A percentile compares a stretch with the other conserved stretches of the same genome.
Conservation (phyloP, 202 grass and related monocot genomes). For the Setaria italica region DNA sequence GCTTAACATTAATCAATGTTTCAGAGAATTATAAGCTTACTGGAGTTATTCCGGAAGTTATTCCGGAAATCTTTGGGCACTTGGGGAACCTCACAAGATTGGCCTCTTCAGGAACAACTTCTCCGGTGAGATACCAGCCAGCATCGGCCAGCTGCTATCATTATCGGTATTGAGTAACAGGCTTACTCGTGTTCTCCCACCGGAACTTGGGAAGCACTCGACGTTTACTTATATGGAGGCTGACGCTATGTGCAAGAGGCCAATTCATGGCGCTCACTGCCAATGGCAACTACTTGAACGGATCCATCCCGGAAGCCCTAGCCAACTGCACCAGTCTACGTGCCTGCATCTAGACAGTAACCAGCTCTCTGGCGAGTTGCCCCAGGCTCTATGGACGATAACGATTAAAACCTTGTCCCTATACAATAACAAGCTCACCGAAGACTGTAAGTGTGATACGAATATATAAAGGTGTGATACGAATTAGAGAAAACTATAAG, state of each 20-base stretch:
- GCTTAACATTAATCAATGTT: constrained; percentile 26
- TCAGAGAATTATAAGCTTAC: constrained; percentile 44
- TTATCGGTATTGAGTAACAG: constrained; percentile 18
- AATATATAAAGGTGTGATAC: too few species aligned
- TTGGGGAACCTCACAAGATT: constrained; percentile 35
- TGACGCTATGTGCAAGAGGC: constrained; percentile 42
- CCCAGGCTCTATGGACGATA: constrained; percentile 51
- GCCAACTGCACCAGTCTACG: constrained; percentile 44
- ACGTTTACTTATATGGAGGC: not conserved
- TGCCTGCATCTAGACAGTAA: constrained; percentile 47
- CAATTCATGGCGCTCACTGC: constrained; percentile 21
- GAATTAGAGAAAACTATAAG: too few species aligned
- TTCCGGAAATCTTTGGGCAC: constrained; percentile 30
- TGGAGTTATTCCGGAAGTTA: constrained; percentile 55
- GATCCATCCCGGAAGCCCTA: constrained; percentile 58
- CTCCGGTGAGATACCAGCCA: constrained; percentile 62
- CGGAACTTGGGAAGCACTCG: constrained; percentile 60
- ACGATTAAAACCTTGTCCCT: constrained; percentile 18
- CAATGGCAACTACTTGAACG: constrained; percentile 47
- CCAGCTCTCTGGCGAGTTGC: constrained; percentile 64
- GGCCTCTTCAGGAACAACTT: constrained; percentile 47
- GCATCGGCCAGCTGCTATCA: constrained; percentile 53
- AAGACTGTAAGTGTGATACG: constrained; percentile 1
- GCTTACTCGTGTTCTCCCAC: constrained; percentile 54
- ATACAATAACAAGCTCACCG: constrained; percentile 58